Evolutionary conservation across 352 stramenopile genomes (phyloP).

Genomic region (Elongisporangium anandrum): DNA sequence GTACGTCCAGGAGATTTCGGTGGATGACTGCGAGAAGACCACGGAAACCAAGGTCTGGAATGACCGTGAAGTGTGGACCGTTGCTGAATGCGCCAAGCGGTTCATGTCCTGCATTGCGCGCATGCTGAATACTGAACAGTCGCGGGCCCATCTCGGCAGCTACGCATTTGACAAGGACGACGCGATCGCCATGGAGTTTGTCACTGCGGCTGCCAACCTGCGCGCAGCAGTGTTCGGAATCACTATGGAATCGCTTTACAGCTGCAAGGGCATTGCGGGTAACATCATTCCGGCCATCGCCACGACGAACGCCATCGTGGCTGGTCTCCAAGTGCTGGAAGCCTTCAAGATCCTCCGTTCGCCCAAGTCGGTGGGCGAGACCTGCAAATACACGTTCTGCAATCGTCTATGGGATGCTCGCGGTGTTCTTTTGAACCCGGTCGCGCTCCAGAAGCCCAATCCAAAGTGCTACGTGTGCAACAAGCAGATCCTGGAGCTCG

Average conservation of each 20-base stretch:
- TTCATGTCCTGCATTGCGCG: constrained; percentile 71
- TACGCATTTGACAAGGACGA: constrained; percentile 99
- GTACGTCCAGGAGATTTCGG: constrained; percentile 31
- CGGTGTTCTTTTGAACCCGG: constrained; percentile 91
- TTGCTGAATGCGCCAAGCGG: constrained; percentile 85
- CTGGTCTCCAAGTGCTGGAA: constrained; percentile 90
- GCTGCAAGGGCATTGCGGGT: constrained; percentile 98
- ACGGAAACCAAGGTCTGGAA: constrained; percentile 56
- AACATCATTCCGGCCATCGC: constrained; percentile 99
- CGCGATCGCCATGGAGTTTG: constrained; percentile 94
- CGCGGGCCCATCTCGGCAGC: constrained; percentile 58
- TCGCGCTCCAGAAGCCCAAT: constrained; percentile 87
- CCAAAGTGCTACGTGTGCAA: constrained; percentile 96
- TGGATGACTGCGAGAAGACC: constrained; percentile 13
- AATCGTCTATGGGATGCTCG: constrained; percentile 88
- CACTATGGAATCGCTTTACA: constrained; percentile 80
- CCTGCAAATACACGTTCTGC: constrained; percentile 94
- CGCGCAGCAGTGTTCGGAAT: constrained; percentile 86
- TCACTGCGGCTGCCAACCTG: constrained; percentile 97
- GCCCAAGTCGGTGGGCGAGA: constrained; percentile 52
- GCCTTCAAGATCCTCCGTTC: constrained; percentile 79
- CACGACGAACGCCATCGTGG: constrained; percentile 99
- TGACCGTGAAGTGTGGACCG: constrained; percentile 84
- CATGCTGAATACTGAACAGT: constrained; percentile 51
- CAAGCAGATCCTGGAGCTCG: constrained; percentile 89